These are phyloP conservation scores for Polyporus tsugae DNA, from an alignment of 1,284 basidiomycete genomes.

Conservation along the genomic window DNA sequence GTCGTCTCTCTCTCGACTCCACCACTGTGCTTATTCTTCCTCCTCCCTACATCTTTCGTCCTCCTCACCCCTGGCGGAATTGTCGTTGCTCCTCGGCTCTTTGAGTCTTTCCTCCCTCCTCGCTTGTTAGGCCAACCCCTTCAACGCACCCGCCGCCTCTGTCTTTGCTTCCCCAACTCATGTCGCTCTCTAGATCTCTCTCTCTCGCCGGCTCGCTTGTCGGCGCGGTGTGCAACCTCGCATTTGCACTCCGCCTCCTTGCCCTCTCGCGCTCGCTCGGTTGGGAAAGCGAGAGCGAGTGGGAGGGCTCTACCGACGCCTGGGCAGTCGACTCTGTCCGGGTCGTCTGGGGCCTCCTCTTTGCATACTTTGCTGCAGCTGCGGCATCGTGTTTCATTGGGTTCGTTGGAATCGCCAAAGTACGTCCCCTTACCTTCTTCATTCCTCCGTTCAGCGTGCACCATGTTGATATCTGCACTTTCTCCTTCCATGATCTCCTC, in stretches of 20 bases:
- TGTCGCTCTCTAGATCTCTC: constrained; percentile 53
- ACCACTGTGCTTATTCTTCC: constrained; percentile 12
- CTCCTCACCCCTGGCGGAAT: constrained; percentile 11
- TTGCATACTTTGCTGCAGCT: constrained; percentile 70
- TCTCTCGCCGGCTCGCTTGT: constrained; percentile 63
- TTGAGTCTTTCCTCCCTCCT: neutral
- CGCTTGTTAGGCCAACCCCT: constrained; percentile 7
- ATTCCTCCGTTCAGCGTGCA: neutral
- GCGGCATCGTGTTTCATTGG: constrained; percentile 68
- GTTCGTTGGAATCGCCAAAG: constrained; percentile 73
- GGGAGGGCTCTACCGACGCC: constrained; percentile 68
- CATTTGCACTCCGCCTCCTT: constrained; percentile 62
- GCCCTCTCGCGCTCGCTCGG: constrained; percentile 66
- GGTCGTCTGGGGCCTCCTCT: constrained; percentile 70
- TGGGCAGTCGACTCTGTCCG: constrained; percentile 69
- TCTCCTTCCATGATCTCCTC: neutral
- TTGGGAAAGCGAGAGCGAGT: constrained; percentile 76
- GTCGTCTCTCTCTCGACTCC: constrained; percentile 12
- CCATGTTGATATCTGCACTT: neutral
- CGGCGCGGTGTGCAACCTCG: constrained; percentile 62
- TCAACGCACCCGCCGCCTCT: constrained; percentile 7
- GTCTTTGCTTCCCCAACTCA: constrained; percentile 24
- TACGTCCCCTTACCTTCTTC: constrained; percentile 39
- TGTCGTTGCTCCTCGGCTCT: neutral
- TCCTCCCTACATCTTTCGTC: constrained; percentile 3